These are phyloP conservation scores for Corylus avellana DNA, from an alignment of 306 rosid genomes.

Conservation along the genomic window DNA sequence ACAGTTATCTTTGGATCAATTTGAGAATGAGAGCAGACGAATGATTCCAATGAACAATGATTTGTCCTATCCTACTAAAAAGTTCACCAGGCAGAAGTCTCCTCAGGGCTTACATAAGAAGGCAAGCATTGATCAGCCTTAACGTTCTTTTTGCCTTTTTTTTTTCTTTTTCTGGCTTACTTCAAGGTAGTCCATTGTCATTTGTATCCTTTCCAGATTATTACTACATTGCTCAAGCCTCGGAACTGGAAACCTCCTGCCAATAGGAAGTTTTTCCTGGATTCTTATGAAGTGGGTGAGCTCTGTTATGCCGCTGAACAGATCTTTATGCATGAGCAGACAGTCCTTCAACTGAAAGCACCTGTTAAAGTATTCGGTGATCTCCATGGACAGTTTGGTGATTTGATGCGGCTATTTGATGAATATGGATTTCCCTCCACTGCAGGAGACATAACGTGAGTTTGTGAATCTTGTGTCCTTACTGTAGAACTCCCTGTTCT, in stretches of 20 bases:
- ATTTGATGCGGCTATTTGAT: slow-evolving; percentile 97
- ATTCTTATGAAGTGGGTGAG: slow-evolving; percentile 99
- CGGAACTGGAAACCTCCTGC: slow-evolving; percentile 97
- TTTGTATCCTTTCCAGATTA: slow-evolving; percentile 58
- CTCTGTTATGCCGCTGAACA: slow-evolving; percentile 99
- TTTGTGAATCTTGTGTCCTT: slow-evolving; percentile 11
- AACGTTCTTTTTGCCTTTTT: slow-evolving; percentile 5
- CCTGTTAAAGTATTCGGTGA: slow-evolving; percentile 98
- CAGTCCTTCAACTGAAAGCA: slow-evolving; percentile 97
- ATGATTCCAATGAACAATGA: slow-evolving; percentile 91
- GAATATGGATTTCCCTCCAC: slow-evolving; percentile 99
- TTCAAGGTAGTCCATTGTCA: slow-evolving; percentile 22
- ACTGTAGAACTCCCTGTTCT: not conserved
- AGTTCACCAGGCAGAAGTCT: slow-evolving; percentile 89
- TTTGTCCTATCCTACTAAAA: slow-evolving; percentile 67
- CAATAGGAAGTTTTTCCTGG: slow-evolving; percentile 90
- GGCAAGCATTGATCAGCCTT: slow-evolving; percentile 51
- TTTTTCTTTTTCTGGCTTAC: slow-evolving; percentile 15
- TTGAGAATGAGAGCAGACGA: slow-evolving; percentile 99
- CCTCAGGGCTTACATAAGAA: slow-evolving; percentile 96
- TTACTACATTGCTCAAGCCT: slow-evolving; percentile 83
- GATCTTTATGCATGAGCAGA: slow-evolving; percentile 94
- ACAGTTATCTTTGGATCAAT: slow-evolving; percentile 95
- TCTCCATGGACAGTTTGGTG: slow-evolving; percentile 99
- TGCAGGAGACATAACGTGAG: slow-evolving; percentile 98